Evolutionary conservation across 805 yeast genomes (phyloP).

Genomic region (Saturnispora halmiae): DNA sequence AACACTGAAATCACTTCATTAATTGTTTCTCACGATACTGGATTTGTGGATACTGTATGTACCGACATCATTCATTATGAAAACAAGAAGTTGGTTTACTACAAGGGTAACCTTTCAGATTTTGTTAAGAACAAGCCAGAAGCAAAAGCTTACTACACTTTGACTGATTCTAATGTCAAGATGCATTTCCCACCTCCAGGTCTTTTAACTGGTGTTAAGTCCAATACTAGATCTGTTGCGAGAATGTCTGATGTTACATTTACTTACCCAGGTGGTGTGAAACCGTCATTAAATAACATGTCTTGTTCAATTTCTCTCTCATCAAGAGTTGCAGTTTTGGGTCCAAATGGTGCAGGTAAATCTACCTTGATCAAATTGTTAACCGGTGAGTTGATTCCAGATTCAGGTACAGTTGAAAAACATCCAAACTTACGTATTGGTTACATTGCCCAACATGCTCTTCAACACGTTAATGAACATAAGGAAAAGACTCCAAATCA

Average conservation of each 20-base stretch:
- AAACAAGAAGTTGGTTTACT: slow-evolving; percentile 86
- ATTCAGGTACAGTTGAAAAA: slow-evolving; percentile 85
- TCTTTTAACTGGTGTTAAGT: slow-evolving; percentile 91
- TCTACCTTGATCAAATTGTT: slow-evolving; percentile 88
- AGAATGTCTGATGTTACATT: slow-evolving; percentile 72
- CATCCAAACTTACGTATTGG: slow-evolving; percentile 98
- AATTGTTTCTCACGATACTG: slow-evolving; percentile 97
- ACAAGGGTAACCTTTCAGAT: slow-evolving; percentile 90
- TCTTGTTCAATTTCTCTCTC: slow-evolving; percentile 88
- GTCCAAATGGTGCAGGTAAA: slow-evolving; percentile 99
- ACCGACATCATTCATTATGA: slow-evolving; percentile 96
- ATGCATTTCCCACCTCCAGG: slow-evolving; percentile 99
- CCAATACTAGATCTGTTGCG: slow-evolving; percentile 82
- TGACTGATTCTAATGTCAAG: slow-evolving; percentile 85
- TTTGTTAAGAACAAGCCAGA: slow-evolving; percentile 91
- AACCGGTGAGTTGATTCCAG: slow-evolving; percentile 86
- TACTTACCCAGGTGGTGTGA: slow-evolving; percentile 79
- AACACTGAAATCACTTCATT: slow-evolving; percentile 86
- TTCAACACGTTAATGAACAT: slow-evolving; percentile 94
- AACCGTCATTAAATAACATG: slow-evolving; percentile 70
- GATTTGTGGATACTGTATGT: slow-evolving; percentile 90
- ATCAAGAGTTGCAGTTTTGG: slow-evolving; percentile 94
- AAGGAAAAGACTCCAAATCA: slow-evolving; percentile 97
- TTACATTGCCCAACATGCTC: slow-evolving; percentile 96
- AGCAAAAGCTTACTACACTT: slow-evolving; percentile 90